Base-by-base conservation (phyloP, 352 stramenopile species). In the Thalassiosira exigua region DNA sequence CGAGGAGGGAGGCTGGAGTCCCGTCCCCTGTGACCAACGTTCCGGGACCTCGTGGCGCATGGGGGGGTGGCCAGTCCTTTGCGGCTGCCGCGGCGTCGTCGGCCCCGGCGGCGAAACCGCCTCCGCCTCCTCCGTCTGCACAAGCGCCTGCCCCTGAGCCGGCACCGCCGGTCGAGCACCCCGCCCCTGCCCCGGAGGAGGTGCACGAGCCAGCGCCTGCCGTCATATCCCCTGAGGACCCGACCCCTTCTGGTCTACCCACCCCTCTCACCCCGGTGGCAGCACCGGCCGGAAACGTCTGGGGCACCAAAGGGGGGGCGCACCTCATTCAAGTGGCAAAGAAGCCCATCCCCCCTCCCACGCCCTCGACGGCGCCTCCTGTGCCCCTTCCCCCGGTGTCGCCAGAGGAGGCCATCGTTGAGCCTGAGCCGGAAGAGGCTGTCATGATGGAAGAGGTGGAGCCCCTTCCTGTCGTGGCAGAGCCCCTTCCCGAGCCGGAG, bases 281-380 rank as follows among this genome's bases (percentile, higher is more conserved):
- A 33, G 36, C 74, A 51, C 32, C 57, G 24, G 7, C 52, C 44
- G 84, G 86, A 60, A 93, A 93, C 84, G 88, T 93, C 44, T 93
- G 88, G 88, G 88, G 80, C 14, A 90, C 88, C 0, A 91, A 89
- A 57, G 88, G 88, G 67, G 88, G 80, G 11, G 88, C 88, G 44
- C 84, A 90, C 79, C 82, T 93, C 50, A 92, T 93, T 72, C 75
- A 82, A 75, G 75, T 74, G 7, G 84, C 80, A 69, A 90, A 90
- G 33, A 88, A 88, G 46, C 69, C 79, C 54, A 56, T 59, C 14
- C 44, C 68, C 17, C 44, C 75, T 30, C 58, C 58, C 46, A 52
- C 61, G 29, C 70, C 79, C 50, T 36, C 75, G 26, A 50, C 58
- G 53, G 52, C 61, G 29, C 70, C 79, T 51, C 66, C 65, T 67